Evolutionary conservation across 2,329 filamentous ascomycete genomes (phyloP).

Genomic region (Botryosphaeria dothidea): DNA sequence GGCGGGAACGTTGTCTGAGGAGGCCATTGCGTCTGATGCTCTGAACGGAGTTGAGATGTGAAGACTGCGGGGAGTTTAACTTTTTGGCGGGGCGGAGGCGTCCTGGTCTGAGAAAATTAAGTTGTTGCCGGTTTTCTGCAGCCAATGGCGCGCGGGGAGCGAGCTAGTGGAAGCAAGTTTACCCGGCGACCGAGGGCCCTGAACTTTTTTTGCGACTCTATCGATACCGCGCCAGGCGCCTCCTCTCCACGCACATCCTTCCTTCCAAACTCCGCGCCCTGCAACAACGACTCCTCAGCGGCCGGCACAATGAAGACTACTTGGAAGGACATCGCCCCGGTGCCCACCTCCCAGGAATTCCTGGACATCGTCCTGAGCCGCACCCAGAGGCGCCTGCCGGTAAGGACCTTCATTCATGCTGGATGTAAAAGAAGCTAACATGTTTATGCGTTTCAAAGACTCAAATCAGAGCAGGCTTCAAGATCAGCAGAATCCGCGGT

Average conservation of each 20-base stretch:
- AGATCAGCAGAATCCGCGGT: slow-evolving; percentile 83
- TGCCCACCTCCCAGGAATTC: slow-evolving; percentile 92
- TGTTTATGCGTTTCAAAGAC: slow-evolving; percentile 58
- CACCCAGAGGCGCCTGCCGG: slow-evolving; percentile 70
- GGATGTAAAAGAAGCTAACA: not conserved
- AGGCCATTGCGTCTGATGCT: slow-evolving; percentile 10
- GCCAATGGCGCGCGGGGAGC: not conserved
- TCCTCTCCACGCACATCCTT: not conserved
- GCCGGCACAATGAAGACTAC: slow-evolving; percentile 26
- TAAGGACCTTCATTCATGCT: not conserved
- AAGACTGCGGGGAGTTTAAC: not conserved
- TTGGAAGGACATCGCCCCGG: slow-evolving; percentile 72
- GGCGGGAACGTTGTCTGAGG: slow-evolving; percentile 27
- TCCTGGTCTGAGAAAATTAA: not conserved
- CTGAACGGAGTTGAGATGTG: not conserved
- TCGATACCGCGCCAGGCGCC: slow-evolving; percentile 14
- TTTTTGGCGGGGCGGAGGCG: slow-evolving; percentile 12
- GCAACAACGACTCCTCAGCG: not conserved
- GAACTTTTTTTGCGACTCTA: slow-evolving; percentile 21
- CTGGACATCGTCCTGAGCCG: slow-evolving; percentile 94
- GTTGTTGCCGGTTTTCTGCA: not conserved
- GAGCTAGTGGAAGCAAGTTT: slow-evolving; percentile 12
- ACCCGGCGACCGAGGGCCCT: slow-evolving; percentile 12
- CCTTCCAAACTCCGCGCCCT: not conserved
- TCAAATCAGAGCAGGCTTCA: slow-evolving; percentile 93